These are phyloP conservation scores for Alternaria conjuncta DNA, from an alignment of 2,329 filamentous ascomycete species.

Conservation along the genomic window DNA sequence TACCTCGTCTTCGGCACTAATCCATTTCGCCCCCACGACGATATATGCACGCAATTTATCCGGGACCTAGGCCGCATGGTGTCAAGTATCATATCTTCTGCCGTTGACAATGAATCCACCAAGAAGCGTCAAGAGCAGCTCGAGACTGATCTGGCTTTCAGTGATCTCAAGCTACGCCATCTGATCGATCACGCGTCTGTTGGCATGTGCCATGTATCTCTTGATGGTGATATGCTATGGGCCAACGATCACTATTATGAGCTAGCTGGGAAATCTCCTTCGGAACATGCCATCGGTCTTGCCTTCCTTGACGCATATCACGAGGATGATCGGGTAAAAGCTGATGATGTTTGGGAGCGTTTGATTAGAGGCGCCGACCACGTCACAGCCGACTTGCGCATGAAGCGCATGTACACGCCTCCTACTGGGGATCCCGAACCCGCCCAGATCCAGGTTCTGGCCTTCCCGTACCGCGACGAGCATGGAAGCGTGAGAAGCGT, in stretches of 20 bases:
- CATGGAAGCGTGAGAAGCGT: slow-evolving; percentile 40
- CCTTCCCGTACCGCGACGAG: slow-evolving; percentile 44
- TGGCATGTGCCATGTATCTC: slow-evolving; percentile 42
- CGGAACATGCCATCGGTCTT: slow-evolving; percentile 20
- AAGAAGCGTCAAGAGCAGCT: slow-evolving; percentile 38
- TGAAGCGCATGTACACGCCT: slow-evolving; percentile 41
- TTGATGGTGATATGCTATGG: slow-evolving; percentile 42
- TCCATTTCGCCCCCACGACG: slow-evolving; percentile 43
- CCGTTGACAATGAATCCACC: slow-evolving; percentile 27
- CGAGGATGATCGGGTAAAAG: slow-evolving; percentile 36
- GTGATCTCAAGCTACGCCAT: slow-evolving; percentile 43
- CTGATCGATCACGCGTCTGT: slow-evolving; percentile 45
- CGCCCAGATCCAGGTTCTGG: slow-evolving; percentile 41
- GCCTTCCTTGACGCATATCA: slow-evolving; percentile 36
- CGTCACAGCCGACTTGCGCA: slow-evolving; percentile 33
- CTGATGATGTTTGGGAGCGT: slow-evolving; percentile 31
- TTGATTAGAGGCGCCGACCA: slow-evolving; percentile 34
- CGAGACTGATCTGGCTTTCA: slow-evolving; percentile 43
- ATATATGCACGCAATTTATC: slow-evolving; percentile 40
- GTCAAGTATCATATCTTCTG: slow-evolving; percentile 36
- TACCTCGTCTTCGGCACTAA: slow-evolving; percentile 46
- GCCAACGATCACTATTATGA: slow-evolving; percentile 45
- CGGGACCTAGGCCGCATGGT: slow-evolving; percentile 41
- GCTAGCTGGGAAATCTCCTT: slow-evolving; percentile 28
- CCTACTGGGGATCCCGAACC: slow-evolving; percentile 40